phyloP scores from a whole-genome alignment of 345 rosid species.

The Euphorbia tirucalli region DNA sequence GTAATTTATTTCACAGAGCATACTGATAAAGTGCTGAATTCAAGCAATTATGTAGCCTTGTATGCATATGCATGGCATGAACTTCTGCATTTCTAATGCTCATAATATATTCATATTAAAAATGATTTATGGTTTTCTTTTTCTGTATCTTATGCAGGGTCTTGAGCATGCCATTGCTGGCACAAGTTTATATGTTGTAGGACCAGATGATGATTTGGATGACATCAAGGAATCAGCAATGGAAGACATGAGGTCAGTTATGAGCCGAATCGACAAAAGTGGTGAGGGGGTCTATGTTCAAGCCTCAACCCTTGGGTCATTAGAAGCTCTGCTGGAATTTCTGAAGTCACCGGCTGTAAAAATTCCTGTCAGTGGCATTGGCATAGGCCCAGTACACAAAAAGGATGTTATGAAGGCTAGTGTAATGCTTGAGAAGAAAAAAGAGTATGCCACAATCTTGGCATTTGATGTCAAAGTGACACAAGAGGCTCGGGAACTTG shows the following conservation, averaged over 20 bases:
- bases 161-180: constrained; percentile 97
- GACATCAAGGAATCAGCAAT: constrained; percentile 60
- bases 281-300: constrained; percentile 96
- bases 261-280: constrained; percentile 79
- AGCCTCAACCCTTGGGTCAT: constrained; percentile 91
- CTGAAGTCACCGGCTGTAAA: constrained; percentile 79
- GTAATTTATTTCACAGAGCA: constrained; percentile 31
- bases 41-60: background rate
- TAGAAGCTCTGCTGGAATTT: constrained; percentile 93
- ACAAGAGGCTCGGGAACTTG: constrained; percentile 83
- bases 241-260: constrained; percentile 86
- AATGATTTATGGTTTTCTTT: constrained; percentile 8
- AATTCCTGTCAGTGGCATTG: constrained; percentile 91
- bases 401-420: constrained; percentile 94
- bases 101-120: background rate
- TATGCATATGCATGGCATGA: background rate
- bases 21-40: background rate
- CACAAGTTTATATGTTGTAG: constrained; percentile 76
- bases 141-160: constrained; percentile 45
- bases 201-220: constrained; percentile 73
- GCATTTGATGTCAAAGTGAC: constrained; percentile 96
- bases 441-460: constrained; percentile 85
- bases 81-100: background rate
- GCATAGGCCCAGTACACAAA: constrained; percentile 89
- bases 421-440: constrained; percentile 92